Percentiles rank a stretch among this genome's conserved stretches.
phyloP scores from a whole-genome alignment of 345 rosid genomes.

The Litchi chinensis region DNA sequence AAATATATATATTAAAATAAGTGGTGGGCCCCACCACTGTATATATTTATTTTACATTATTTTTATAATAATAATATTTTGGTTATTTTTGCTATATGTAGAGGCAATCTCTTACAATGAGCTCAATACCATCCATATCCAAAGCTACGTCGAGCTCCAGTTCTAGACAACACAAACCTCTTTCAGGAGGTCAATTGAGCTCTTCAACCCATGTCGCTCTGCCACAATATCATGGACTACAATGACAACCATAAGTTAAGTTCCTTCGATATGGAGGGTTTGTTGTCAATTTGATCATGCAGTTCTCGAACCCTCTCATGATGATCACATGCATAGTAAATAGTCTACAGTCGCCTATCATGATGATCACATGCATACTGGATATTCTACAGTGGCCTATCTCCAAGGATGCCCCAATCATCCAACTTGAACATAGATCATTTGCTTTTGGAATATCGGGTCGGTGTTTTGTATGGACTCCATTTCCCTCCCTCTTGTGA shows the following conservation, averaged over 20 bases:
- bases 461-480: slow-evolving; percentile 27
- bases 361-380: no score
- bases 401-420: not conserved
- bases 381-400: slow-evolving; percentile 10
- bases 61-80: no score
- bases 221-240: not conserved
- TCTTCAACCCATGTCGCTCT: slow-evolving; percentile 15
- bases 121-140: not conserved
- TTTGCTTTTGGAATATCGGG: slow-evolving; percentile 20
- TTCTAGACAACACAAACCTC: not conserved
- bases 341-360: slow-evolving; percentile 3
- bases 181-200: not conserved
- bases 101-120: not conserved
- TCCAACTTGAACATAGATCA: slow-evolving; percentile 17
- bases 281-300: slow-evolving; percentile 2
- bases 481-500: slow-evolving; percentile 9
- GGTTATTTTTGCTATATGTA: no score
- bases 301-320: slow-evolving; percentile 2
- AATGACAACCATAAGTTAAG: not conserved
- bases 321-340: not conserved
- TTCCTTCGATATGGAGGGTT: slow-evolving; percentile 21
- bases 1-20: no score
- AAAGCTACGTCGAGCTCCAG: not conserved
- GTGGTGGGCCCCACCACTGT: no score
- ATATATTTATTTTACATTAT: no score